Evolutionary conservation across 2,329 filamentous ascomycete species (phyloP), one percentile per base, ranked within the genome.

Genomic region (Decorospora gaudefroyi): DNA sequence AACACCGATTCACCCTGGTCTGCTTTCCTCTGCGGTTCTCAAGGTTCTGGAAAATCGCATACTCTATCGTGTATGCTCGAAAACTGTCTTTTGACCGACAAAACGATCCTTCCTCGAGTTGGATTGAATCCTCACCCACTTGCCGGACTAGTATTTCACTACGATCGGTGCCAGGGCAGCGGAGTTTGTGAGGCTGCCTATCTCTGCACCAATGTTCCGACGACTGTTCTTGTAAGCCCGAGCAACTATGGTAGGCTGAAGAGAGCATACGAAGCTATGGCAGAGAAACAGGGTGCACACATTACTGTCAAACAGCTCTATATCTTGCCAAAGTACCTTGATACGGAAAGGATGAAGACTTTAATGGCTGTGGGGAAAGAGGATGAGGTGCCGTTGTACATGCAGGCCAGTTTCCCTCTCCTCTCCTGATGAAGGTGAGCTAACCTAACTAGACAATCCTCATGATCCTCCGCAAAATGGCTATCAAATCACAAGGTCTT

Each of bases 11-110:
- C 74, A 0, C 81, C 81, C 0, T 80, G 74, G 53, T 82, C 79
- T 1, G 70, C 75, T 0, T 84, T 85, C 57, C 78, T 85, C 11
- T 85, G 82, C 51, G 82, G 82, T 1, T 77, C 76, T 0, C 81
- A 85, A 56, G 81, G 81, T 0, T 78, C 75, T 26, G 81, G 82
- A 0, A 85, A 85, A 55, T 79, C 75, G 13, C 79, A 84, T 47
- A 81, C 81, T 0, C 63, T 83, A 2, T 78, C 78, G 0, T 82
- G 78, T 52, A 70, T 85, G 42, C 68, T 84, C 0, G 81, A 86
- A 57, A 83, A 81, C 49, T 83, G 78, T 23, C 43, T 62, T 3
- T 27, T 61, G 7, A 21, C 4, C 3, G 27, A 48, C n/a, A 1
- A 54, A 58, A 0, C 61, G n/a, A n/a, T n/a, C n/a, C n/a, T n/a